phyloP scores from a whole-genome alignment of 2,329 filamentous ascomycete genomes.

The Huntiella bhutanensis region DNA sequence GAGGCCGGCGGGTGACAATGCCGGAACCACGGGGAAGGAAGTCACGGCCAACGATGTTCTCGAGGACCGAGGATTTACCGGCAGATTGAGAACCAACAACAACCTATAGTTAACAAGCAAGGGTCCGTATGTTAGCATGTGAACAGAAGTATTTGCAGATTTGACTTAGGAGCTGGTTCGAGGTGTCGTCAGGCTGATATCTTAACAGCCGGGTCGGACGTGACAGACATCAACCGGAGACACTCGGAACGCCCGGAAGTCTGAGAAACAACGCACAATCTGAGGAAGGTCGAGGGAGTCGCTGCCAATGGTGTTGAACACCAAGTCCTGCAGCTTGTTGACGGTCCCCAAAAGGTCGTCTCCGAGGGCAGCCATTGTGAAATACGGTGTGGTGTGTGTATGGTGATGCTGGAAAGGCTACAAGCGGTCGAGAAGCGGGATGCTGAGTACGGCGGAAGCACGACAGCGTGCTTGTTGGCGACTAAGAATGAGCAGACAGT shows the following conservation, averaged over 20 bases:
- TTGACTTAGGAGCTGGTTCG: too few species aligned
- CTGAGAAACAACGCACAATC: conserved; percentile 48
- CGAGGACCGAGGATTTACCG: conserved; percentile 93
- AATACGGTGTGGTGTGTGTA: conserved; percentile 6
- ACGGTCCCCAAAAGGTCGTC: conserved; percentile 90
- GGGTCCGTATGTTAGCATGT: background rate
- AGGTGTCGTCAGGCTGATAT: too few species aligned
- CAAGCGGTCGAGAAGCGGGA: too few species aligned
- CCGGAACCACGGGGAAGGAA: conserved; percentile 92
- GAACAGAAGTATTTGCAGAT: background rate
- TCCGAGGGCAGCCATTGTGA: conserved; percentile 73
- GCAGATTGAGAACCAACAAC: conserved; percentile 97
- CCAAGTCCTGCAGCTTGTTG: conserved; percentile 95
- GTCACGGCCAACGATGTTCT: conserved; percentile 96
- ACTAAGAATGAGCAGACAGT: too few species aligned
- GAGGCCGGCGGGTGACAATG: conserved; percentile 82
- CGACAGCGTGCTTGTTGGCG: too few species aligned
- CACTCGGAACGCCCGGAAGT: background rate
- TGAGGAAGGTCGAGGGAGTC: conserved; percentile 94
- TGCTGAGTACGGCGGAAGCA: too few species aligned
- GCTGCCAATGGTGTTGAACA: conserved; percentile 99
- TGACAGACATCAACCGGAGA: too few species aligned
- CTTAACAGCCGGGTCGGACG: too few species aligned
- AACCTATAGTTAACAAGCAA: conserved; percentile 38
- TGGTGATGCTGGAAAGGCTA: too few species aligned